Evolutionary conservation across 2,329 filamentous ascomycete genomes (phyloP), one percentile per base, ranked within the genome.

Genomic region (Xylaria sp.): DNA sequence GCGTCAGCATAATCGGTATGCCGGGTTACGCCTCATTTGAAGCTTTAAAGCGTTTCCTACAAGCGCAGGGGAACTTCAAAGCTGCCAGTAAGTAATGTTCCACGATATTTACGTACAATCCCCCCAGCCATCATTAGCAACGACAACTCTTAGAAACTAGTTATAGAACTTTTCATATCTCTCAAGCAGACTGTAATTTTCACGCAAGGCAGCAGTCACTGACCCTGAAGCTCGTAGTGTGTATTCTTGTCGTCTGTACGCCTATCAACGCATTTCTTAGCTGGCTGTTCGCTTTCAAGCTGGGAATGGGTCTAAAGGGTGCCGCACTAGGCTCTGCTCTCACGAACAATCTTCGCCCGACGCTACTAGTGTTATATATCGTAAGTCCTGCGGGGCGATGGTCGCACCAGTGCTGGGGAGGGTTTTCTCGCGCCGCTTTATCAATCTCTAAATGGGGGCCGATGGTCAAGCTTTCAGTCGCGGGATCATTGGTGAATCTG

Each of bases 21-120:
- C 83, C 83, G 0, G 83, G 82, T 2, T 86, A 84, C 57, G 82
- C 81, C 1, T 77, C 78, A 2, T 86, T 86, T 31, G 84, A 86
- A 64, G 81, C 81, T 0, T 75, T 81, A 1, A 86, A 86, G 69
- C 76, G 83, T 0, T 85, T 84, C 64, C 76, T 84, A 2, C 83
- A 86, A 68, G 81, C 84, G 0, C 83, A 86, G 64, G 83, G 84
- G 1, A 76, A 83, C 33, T 85, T 85, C 73, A 79, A 79, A 35
- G 81, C 79, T 1, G 80, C 78, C 14, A 77, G 62, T 64, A 57
- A 58, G 62, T 47, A 25, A 35, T 14, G 17, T 43, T n/a, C 12
- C 2, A 42, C 12, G 14, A 11, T 23, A 9, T 21, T 14, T 6
- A 28, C 15, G 31, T 11, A 2, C 15, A 9, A 5, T 31, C 11